A percentile compares a stretch with the other conserved stretches of the same genome.
These are phyloP conservation scores for Talaromyces wortmannii DNA, from an alignment of 495 filamentous ascomycete species.

Conservation along the genomic window DNA sequence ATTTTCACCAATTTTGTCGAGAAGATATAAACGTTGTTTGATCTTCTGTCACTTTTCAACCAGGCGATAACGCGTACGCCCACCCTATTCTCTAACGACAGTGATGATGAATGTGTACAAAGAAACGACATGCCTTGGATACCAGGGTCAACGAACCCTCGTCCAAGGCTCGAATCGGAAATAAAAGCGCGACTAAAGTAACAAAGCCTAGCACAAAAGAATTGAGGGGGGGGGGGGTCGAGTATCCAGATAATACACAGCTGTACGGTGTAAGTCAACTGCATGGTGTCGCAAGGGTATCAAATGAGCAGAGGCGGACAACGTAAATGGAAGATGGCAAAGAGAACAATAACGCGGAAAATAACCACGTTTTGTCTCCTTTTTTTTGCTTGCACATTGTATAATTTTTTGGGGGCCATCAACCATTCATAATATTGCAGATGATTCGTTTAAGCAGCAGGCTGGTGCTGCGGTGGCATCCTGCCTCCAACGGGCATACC, in stretches of 20 bases:
- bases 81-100: neutral
- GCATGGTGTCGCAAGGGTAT: conserved; percentile 1
- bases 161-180: neutral
- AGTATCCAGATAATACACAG: neutral
- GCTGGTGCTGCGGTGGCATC: conserved; percentile 50
- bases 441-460: conserved; percentile 49
- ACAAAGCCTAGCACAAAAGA: neutral
- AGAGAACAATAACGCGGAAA: neutral
- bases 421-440: conserved; percentile 46
- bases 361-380: no score
- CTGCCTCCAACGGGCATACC: conserved; percentile 48
- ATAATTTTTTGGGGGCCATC: neutral
- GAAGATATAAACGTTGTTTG: neutral
- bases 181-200: neutral
- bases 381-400: no score
- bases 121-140: neutral
- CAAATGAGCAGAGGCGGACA: conserved; percentile 1
- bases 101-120: neutral
- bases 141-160: neutral
- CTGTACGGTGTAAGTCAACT: neutral
- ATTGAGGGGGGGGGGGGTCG: neutral
- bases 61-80: neutral
- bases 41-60: neutral
- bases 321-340: neutral
- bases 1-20: conserved; percentile 2